A percentile compares a stretch with the other conserved stretches of the same genome.
phyloP scores from a whole-genome alignment of 129 eudicot genomes.

The Rutidosis leptorrhynchoides region DNA sequence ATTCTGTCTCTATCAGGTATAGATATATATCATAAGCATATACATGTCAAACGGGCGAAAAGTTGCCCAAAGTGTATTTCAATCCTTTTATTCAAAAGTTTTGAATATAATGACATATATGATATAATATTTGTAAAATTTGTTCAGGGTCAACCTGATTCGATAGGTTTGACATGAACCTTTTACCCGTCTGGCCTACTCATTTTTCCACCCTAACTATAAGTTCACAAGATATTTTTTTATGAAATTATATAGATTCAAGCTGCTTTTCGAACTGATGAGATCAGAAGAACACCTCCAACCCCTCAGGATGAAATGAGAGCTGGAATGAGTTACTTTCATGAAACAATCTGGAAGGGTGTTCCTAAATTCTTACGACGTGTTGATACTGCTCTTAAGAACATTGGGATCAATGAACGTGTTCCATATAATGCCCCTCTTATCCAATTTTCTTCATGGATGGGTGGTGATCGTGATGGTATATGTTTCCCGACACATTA shows the following conservation, averaged over 20 bases:
- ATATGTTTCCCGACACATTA: constrained; percentile 5
- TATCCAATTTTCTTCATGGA: constrained; percentile 97
- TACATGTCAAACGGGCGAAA: background rate
- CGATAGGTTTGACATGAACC: background rate
- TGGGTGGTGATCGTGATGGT: constrained; percentile 99
- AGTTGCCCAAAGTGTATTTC: background rate
- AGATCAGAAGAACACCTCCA: constrained; percentile 85
- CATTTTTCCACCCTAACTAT: background rate
- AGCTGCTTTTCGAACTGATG: constrained; percentile 99
- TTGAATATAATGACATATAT: background rate
- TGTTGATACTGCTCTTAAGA: constrained; percentile 96
- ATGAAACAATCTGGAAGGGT: constrained; percentile 98
- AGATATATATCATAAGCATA: background rate
- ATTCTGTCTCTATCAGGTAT: background rate
- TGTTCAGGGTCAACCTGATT: background rate
- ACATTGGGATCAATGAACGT: constrained; percentile 93
- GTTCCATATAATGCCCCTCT: constrained; percentile 99
- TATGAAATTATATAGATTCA: constrained; percentile 55
- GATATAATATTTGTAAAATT: background rate
- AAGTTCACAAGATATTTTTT: background rate
- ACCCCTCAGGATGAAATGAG: constrained; percentile 99
- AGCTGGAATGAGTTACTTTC: constrained; percentile 99
- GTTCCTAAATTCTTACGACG: constrained; percentile 95
- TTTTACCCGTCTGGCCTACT: background rate
- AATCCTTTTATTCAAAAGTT: background rate